phyloP scores from a whole-genome alignment of 805 yeast genomes.

The Yamadazyma olivae region DNA sequence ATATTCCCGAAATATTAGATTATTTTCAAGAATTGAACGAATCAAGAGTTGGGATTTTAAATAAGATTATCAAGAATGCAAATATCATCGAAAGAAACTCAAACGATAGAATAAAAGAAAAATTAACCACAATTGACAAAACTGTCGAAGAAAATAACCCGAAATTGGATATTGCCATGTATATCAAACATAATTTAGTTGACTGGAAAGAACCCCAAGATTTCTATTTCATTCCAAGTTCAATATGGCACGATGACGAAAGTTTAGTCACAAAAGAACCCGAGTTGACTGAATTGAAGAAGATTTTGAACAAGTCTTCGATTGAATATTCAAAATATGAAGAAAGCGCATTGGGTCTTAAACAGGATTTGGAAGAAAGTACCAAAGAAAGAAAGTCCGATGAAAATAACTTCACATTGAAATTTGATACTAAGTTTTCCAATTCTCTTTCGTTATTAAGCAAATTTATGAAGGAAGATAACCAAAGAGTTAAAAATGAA shows the following conservation, averaged over 20 bases:
- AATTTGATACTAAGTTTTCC: slow-evolving; percentile 52
- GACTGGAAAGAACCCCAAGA: slow-evolving; percentile 86
- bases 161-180: slow-evolving; percentile 81
- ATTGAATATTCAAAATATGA: slow-evolving; percentile 38
- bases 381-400: slow-evolving; percentile 31
- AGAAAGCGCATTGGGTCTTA: slow-evolving; percentile 44
- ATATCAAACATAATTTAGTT: slow-evolving; percentile 75
- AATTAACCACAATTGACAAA: slow-evolving; percentile 48
- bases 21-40: slow-evolving; percentile 82
- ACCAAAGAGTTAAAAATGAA: slow-evolving; percentile 67
- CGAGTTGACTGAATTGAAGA: slow-evolving; percentile 56
- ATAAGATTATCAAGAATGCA: slow-evolving; percentile 65
- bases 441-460: slow-evolving; percentile 53
- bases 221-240: slow-evolving; percentile 80
- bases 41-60: slow-evolving; percentile 66
- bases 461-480: slow-evolving; percentile 70
- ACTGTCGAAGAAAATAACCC: slow-evolving; percentile 71
- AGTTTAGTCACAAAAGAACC: slow-evolving; percentile 54
- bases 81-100: slow-evolving; percentile 53
- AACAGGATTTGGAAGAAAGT: slow-evolving; percentile 48
- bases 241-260: slow-evolving; percentile 97
- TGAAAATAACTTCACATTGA: slow-evolving; percentile 39
- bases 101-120: slow-evolving; percentile 44
- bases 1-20: slow-evolving; percentile 86
- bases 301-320: slow-evolving; percentile 42